Conservation (phyloP, 1,284 basidiomycete genomes). For the Inonotus hispidus region DNA sequence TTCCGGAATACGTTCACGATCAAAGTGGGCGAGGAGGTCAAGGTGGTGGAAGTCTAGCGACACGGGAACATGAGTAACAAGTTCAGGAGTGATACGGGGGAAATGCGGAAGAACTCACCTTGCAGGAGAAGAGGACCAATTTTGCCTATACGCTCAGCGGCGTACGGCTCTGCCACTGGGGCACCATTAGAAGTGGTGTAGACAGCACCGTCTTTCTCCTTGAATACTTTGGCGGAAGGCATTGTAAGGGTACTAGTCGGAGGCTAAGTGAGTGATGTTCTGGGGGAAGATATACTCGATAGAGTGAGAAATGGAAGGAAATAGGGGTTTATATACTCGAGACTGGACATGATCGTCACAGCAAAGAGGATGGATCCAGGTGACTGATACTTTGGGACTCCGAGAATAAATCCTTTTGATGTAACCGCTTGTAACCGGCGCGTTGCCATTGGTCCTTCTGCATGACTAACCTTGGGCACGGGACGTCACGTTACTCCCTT, state of each 20-base stretch:
- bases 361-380: neutral
- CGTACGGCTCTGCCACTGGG: conserved; percentile 68
- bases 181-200: conserved; percentile 88
- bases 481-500: neutral
- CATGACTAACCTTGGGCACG: neutral
- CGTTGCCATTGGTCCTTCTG: neutral
- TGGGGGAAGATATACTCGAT: neutral
- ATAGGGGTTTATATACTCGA: neutral
- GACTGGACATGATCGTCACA: neutral
- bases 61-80: neutral
- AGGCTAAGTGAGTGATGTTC: neutral
- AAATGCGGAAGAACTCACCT: conserved; percentile 39
- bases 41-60: conserved; percentile 80
- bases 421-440: neutral
- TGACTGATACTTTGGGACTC: neutral
- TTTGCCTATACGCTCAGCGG: conserved; percentile 68
- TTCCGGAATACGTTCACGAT: conserved; percentile 93
- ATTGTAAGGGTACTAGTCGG: conserved; percentile 31
- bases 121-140: conserved; percentile 84
- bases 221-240: conserved; percentile 60
- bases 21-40: conserved; percentile 87
- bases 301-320: neutral
- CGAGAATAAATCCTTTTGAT: neutral
- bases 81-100: neutral
- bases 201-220: conserved; percentile 48